These are phyloP conservation scores for Penicillium sp. DNA, from an alignment of 2,329 filamentous ascomycete genomes.

Conservation along the genomic window DNA sequence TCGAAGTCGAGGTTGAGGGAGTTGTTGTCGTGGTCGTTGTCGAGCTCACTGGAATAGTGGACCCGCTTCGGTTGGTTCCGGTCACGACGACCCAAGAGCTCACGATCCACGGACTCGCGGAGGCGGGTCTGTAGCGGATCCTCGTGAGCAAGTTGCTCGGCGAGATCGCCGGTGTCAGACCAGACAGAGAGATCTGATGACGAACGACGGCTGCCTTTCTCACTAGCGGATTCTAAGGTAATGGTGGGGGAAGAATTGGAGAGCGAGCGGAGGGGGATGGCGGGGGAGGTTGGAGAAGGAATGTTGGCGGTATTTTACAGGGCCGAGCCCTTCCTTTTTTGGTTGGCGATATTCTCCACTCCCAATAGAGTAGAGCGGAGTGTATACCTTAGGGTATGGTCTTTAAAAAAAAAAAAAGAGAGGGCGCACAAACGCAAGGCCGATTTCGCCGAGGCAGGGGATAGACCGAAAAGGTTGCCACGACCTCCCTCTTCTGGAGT, in stretches of 20 bases:
- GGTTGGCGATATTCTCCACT: neutral
- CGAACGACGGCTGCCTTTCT: slow-evolving; percentile 57
- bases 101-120: slow-evolving; percentile 66
- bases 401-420: no score
- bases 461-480: neutral
- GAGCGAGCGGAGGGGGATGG: slow-evolving; percentile 82
- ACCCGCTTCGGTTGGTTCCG: slow-evolving; percentile 65
- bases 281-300: slow-evolving; percentile 71
- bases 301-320: slow-evolving; percentile 74
- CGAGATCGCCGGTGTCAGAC: slow-evolving; percentile 94
- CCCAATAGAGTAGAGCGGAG: neutral
- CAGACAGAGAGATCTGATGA: slow-evolving; percentile 78
- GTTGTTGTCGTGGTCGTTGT: slow-evolving; percentile 35
- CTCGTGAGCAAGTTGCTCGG: slow-evolving; percentile 84
- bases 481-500: slow-evolving; percentile 3
- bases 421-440: neutral
- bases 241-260: slow-evolving; percentile 40
- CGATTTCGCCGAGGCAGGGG: slow-evolving; percentile 4
- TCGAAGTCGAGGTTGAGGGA: slow-evolving; percentile 39
- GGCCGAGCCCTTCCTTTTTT: slow-evolving; percentile 63
- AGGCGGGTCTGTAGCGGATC: slow-evolving; percentile 78
- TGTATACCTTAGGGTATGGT: no score
- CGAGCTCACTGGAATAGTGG: slow-evolving; percentile 64
- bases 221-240: slow-evolving; percentile 48
- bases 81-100: slow-evolving; percentile 53